A percentile compares a stretch with the other conserved stretches of the same genome.
phyloP scores from a whole-genome alignment of 495 filamentous ascomycete genomes.

The Diplogelasinospora grovesii region DNA sequence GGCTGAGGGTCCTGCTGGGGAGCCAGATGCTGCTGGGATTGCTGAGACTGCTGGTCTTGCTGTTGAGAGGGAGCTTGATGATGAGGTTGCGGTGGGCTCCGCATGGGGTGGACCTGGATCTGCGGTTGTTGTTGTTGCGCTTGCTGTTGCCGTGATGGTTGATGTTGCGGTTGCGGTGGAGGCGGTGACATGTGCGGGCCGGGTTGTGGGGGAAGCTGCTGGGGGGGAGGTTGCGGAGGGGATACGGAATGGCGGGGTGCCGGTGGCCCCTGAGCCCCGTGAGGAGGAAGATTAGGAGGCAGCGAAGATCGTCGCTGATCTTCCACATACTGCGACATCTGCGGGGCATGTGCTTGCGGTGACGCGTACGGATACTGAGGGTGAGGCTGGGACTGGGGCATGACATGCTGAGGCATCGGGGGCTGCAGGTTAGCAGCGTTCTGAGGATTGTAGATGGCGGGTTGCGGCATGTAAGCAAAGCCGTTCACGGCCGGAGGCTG shows the following conservation, averaged over 20 bases:
- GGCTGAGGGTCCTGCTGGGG: constrained; percentile 26
- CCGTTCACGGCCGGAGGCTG: constrained; percentile 62
- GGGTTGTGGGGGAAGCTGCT: constrained; percentile 32
- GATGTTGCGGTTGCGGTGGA: constrained; percentile 30
- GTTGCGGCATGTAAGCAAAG: constrained; percentile 78
- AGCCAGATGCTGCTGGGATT: constrained; percentile 35
- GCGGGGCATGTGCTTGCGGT: constrained; percentile 29
- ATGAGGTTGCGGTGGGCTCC: constrained; percentile 25
- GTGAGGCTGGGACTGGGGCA: constrained; percentile 34
- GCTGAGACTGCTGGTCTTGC: constrained; percentile 34
- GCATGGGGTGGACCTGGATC: constrained; percentile 30
- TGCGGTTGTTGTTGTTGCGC: constrained; percentile 27
- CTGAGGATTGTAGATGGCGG: constrained; percentile 77
- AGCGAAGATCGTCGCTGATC: constrained; percentile 60
- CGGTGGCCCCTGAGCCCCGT: constrained; percentile 20
- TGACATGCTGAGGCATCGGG: constrained; percentile 39
- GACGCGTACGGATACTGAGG: constrained; percentile 40
- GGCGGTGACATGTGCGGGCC: constrained; percentile 30
- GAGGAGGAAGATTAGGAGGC: constrained; percentile 50
- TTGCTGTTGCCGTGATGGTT: constrained; percentile 20
- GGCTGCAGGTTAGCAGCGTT: constrained; percentile 41
- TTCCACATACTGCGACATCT: constrained; percentile 57
- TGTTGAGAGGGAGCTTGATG: constrained; percentile 23
- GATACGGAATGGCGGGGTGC: constrained; percentile 34
- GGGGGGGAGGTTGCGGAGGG: constrained; percentile 29